Evolutionary conservation across 805 yeast genomes (phyloP), one percentile per base, ranked within the genome.

Genomic region (Candida oleophila): DNA sequence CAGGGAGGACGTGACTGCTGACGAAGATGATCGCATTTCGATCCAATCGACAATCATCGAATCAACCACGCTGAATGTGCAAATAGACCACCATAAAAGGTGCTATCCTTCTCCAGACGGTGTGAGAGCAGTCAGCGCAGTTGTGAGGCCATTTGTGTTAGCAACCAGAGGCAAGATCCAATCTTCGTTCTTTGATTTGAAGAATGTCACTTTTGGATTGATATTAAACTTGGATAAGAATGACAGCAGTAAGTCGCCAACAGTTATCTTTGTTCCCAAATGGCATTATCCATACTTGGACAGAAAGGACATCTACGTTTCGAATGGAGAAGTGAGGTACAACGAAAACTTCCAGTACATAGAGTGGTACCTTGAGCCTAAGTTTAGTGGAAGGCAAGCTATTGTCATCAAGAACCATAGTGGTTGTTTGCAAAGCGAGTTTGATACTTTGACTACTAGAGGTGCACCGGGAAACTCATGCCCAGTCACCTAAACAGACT

Each of bases 101-200:
- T 71, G 74, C 47, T 69, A 61, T 43, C 72, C 75, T 1, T 59
- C 72, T 3, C 74, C 74, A 1, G 76, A 76, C 43, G 97, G 97
- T 1, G 76, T 85, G 1, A 71, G 97, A 35, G 96, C 94, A 0
- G 74, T 79, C 1, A 79, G 77, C 43, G 89, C 97, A 0, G 78
- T 87, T 1, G 66, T 88, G 22, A 74, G 99, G 41, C 97, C 98
- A 2, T 85, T 76, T 52, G 84, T 90, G 1, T 61, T 82, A 1
- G 78, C 83, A 3, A 73, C 85, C 0, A 73, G 73, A 30, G 98
- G 98, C 2, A 55, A 56, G 1, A 74, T 86, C 12, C 59, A 59
- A 4, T 62, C 66, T 16, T 78, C 83, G 14, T 81, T 75, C 43
- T 90, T 90, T 61, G 83, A 87, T 49, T 54, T 87, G 43, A 64